A percentile compares a stretch with the other conserved stretches of the same genome.
phyloP scores from a whole-genome alignment of 345 rosid genomes.

The Eucalyptus rudis region DNA sequence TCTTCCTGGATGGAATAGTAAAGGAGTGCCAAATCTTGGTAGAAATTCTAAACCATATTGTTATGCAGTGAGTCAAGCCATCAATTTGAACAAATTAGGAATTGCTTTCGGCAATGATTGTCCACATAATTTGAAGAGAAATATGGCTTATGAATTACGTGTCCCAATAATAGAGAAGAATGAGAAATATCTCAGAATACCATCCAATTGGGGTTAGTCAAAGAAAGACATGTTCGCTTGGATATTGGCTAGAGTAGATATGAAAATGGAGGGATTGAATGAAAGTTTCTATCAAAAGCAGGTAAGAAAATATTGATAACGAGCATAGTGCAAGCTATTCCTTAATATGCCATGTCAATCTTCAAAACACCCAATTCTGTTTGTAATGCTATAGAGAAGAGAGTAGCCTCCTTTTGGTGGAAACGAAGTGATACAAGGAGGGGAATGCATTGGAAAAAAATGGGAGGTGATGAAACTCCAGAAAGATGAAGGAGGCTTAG shows the following conservation, averaged over 20 bases:
- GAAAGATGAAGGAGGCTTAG: too few species aligned
- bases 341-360: background rate
- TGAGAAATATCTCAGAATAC: accelerated
- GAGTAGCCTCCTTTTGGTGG: too few species aligned
- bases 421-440: too few species aligned
- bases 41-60: background rate
- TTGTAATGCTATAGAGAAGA: too few species aligned
- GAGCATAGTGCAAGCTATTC: background rate
- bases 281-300: background rate
- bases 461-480: too few species aligned
- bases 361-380: background rate
- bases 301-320: accelerated
- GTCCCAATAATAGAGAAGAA: background rate
- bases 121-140: background rate
- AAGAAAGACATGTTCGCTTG: background rate
- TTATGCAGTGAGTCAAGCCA: background rate
- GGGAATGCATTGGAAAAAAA: too few species aligned
- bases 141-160: background rate
- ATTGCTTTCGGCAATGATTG: accelerated
- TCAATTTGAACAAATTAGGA: background rate
- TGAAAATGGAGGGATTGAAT: background rate
- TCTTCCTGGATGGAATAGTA: accelerated
- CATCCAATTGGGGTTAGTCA: background rate
- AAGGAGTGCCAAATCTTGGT: background rate
- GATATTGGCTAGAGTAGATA: background rate